Percentiles rank a stretch among this genome's conserved stretches.
Evolutionary conservation across 768 basidiomycete species (phyloP).

Genomic region (Gautieria morchelliformis): DNA sequence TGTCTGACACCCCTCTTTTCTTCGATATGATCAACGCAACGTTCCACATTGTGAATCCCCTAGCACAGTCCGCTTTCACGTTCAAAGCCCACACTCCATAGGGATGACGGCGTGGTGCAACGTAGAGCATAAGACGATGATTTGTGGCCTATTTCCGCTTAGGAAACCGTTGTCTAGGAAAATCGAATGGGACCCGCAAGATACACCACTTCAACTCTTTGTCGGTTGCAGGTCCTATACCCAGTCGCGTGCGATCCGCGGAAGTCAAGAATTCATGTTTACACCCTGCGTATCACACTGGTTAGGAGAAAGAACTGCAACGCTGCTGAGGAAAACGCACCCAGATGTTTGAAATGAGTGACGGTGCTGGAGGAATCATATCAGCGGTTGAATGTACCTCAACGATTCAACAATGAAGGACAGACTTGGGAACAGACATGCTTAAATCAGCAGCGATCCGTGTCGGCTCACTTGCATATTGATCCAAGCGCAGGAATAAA

Average conservation of each 20-base stretch:
- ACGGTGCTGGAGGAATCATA: conserved; percentile 37
- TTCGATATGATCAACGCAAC: too few species aligned
- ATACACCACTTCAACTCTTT: conserved; percentile 63
- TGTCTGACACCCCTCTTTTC: too few species aligned
- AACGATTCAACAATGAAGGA: not conserved
- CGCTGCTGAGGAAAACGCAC: conserved; percentile 23
- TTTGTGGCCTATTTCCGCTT: not conserved
- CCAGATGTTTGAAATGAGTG: conserved; percentile 67
- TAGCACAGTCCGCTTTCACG: too few species aligned
- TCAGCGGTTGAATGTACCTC: too few species aligned
- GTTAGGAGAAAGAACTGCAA: not conserved
- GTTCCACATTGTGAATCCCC: too few species aligned
- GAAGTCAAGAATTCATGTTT: conserved; percentile 47
- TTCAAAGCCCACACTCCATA: too few species aligned
- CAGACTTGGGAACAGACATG: conserved; percentile 57
- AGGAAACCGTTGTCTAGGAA: conserved; percentile 51
- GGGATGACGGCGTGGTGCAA: too few species aligned
- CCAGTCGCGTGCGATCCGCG: conserved; percentile 59
- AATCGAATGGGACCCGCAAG: conserved; percentile 66
- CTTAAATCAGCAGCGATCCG: conserved; percentile 66
- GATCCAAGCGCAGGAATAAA: conserved; percentile 70
- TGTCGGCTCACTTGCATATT: conserved; percentile 60
- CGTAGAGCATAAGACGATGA: too few species aligned
- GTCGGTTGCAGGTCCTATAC: conserved; percentile 47
- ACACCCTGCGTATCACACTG: conserved; percentile 44